These are phyloP conservation scores for Leucosporidium scottii DNA, from an alignment of 768 basidiomycete species.

Conservation along the genomic window DNA sequence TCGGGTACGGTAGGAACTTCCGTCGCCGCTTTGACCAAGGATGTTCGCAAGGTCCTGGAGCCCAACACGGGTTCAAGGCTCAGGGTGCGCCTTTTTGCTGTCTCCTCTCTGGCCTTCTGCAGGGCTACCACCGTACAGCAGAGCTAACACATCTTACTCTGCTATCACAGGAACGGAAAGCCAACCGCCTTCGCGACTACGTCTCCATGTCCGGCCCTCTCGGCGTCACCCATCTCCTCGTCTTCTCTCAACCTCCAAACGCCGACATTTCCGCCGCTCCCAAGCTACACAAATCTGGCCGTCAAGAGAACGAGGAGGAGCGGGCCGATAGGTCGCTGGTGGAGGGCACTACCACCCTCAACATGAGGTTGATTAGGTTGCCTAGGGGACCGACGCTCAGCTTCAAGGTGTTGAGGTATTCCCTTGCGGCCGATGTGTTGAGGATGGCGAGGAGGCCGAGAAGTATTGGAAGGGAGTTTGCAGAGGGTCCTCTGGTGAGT, in stretches of 20 bases:
- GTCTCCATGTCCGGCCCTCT: slow-evolving; percentile 83
- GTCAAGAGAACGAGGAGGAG: slow-evolving; percentile 13
- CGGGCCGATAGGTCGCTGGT: slow-evolving; percentile 23
- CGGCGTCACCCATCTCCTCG: slow-evolving; percentile 83
- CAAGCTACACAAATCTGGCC: background rate
- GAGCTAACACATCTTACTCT: slow-evolving; percentile 7
- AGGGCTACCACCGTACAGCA: too few relatives aligned
- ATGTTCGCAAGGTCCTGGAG: slow-evolving; percentile 93
- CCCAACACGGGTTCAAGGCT: slow-evolving; percentile 92
- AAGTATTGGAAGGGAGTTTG: slow-evolving; percentile 80
- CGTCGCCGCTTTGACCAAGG: slow-evolving; percentile 78
- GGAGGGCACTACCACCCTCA: slow-evolving; percentile 41
- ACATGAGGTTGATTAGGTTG: slow-evolving; percentile 72
- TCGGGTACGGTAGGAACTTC: slow-evolving; percentile 87
- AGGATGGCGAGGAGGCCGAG: slow-evolving; percentile 59
- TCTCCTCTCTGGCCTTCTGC: background rate
- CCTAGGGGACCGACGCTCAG: slow-evolving; percentile 88
- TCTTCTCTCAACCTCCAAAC: slow-evolving; percentile 70
- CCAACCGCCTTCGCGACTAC: slow-evolving; percentile 90
- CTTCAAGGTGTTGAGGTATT: slow-evolving; percentile 87
- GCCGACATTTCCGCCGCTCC: background rate
- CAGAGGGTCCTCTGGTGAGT: slow-evolving; percentile 81
- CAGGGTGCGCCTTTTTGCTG: slow-evolving; percentile 51
- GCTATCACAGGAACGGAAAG: slow-evolving; percentile 67
- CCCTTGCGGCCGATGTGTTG: slow-evolving; percentile 75